A percentile compares a stretch with the other conserved stretches of the same genome.
These are phyloP conservation scores for Pyrenophora teres DNA, from an alignment of 2,329 filamentous ascomycete species.

Conservation along the genomic window DNA sequence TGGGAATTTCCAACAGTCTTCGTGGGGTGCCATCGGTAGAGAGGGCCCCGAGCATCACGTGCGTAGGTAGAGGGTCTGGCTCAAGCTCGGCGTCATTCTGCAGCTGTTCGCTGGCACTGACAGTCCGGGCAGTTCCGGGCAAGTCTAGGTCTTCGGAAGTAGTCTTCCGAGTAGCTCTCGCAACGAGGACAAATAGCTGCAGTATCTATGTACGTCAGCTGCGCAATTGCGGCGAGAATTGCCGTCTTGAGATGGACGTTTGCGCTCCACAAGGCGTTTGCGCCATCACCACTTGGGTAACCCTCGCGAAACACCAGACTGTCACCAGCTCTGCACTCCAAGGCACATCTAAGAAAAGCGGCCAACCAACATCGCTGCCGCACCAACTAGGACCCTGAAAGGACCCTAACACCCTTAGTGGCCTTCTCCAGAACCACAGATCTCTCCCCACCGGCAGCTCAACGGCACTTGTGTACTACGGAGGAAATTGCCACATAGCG, in stretches of 20 bases:
- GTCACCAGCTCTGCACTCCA: constrained; percentile 15
- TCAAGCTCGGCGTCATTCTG: constrained; percentile 23
- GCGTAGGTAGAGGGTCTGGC: constrained; percentile 6
- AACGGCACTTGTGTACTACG: constrained; percentile 19
- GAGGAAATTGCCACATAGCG: constrained; percentile 37
- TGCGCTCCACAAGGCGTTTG: constrained; percentile 3
- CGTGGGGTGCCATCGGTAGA: constrained; percentile 21
- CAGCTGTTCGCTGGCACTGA: constrained; percentile 17
- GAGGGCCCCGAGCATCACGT: constrained; percentile 31
- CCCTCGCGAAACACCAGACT: constrained; percentile 5
- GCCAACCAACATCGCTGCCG: constrained; percentile 32
- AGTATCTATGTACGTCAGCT: neutral
- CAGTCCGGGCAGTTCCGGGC: too few species aligned
- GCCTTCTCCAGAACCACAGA: constrained; percentile 27
- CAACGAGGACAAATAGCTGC: neutral
- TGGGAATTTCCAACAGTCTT: constrained; percentile 12
- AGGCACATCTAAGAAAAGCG: constrained; percentile 20
- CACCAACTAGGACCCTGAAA: constrained; percentile 1
- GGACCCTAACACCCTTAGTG: constrained; percentile 13
- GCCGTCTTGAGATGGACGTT: constrained; percentile 17
- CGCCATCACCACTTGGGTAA: neutral
- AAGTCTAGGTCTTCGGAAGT: constrained; percentile 6
- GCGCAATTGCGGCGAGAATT: constrained; percentile 36
- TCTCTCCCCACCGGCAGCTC: constrained; percentile 8
- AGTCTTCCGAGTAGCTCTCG: constrained; percentile 3